Conservation (phyloP, 2,329 filamentous ascomycete species). For the Colletotrichum agaves region DNA sequence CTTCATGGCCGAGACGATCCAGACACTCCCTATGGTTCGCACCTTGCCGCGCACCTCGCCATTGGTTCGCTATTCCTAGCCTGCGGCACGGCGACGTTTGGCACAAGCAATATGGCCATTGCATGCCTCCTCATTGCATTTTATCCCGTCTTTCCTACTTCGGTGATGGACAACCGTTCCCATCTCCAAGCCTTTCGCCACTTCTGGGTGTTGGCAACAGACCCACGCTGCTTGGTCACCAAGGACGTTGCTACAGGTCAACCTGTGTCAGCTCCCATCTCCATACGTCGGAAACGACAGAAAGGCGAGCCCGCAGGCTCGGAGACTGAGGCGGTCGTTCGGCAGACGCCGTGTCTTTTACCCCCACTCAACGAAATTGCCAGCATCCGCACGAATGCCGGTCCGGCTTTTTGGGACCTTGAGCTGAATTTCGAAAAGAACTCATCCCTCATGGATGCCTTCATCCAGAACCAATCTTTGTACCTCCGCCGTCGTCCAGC, state of each 20-base stretch:
- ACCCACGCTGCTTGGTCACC: constrained; percentile 87
- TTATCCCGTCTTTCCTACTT: constrained; percentile 91
- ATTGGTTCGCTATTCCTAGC: constrained; percentile 92
- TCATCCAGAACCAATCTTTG: constrained; percentile 77
- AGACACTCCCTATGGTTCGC: constrained; percentile 91
- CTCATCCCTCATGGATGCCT: constrained; percentile 69
- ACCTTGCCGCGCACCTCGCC: constrained; percentile 91
- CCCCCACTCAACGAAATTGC: constrained; percentile 73
- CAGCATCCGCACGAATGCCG: constrained; percentile 68
- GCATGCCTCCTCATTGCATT: constrained; percentile 90
- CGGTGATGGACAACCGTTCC: constrained; percentile 91
- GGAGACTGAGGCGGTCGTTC: constrained; percentile 45
- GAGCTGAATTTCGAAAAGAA: constrained; percentile 78
- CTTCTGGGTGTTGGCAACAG: constrained; percentile 94
- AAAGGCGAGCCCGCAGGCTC: constrained; percentile 39
- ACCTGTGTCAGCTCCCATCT: constrained; percentile 78
- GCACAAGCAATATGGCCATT: constrained; percentile 86
- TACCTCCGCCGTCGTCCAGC: constrained; percentile 77
- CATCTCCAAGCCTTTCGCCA: constrained; percentile 97
- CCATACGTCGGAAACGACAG: constrained; percentile 66
- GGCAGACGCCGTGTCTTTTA: constrained; percentile 68
- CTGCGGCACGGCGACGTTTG: constrained; percentile 91
- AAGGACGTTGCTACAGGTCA: constrained; percentile 88
- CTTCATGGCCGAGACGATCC: constrained; percentile 88
- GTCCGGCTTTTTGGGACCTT: constrained; percentile 82